Conservation (phyloP, 2,329 filamentous ascomycete genomes). For the Epichloe brachyelytri region DNA sequence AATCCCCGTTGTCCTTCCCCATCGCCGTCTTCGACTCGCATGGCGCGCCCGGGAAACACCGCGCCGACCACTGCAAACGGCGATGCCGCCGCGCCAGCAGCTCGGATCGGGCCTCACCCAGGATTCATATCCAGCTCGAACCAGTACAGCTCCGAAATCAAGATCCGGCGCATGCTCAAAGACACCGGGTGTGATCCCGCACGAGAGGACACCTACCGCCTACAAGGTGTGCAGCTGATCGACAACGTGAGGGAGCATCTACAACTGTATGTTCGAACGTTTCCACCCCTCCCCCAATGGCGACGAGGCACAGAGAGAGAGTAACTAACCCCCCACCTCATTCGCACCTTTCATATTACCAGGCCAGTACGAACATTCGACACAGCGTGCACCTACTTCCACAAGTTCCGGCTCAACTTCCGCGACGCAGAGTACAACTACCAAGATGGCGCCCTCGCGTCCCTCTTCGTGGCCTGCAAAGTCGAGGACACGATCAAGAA, state of each 20-base stretch:
- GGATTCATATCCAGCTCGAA: slow-evolving; percentile 37
- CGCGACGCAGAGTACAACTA: slow-evolving; percentile 78
- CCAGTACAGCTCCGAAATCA: slow-evolving; percentile 74
- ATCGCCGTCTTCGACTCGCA: not conserved
- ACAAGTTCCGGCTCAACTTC: slow-evolving; percentile 81
- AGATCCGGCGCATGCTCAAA: slow-evolving; percentile 59
- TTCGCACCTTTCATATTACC: not conserved
- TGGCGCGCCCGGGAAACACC: slow-evolving; percentile 4
- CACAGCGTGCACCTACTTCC: slow-evolving; percentile 84
- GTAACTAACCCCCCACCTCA: not conserved
- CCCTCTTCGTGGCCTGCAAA: slow-evolving; percentile 88
- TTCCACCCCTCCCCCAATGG: no score
- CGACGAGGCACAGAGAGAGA: no score
- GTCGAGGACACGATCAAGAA: slow-evolving; percentile 98
- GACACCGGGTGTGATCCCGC: slow-evolving; percentile 60
- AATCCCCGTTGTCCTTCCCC: not conserved
- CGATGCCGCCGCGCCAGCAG: slow-evolving; percentile 2
- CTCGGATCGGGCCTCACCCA: slow-evolving; percentile 27
- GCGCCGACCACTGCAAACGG: slow-evolving; percentile 6
- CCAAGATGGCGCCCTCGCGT: slow-evolving; percentile 74
- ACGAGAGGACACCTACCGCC: slow-evolving; percentile 65
- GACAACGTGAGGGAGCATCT: slow-evolving; percentile 70
- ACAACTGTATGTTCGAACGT: slow-evolving; percentile 48
- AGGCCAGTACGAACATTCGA: slow-evolving; percentile 86
- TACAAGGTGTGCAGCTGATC: slow-evolving; percentile 83